These are phyloP conservation scores for Iris macrosiphon DNA, from an alignment of 106 monocot genomes.

Conservation along the genomic window DNA sequence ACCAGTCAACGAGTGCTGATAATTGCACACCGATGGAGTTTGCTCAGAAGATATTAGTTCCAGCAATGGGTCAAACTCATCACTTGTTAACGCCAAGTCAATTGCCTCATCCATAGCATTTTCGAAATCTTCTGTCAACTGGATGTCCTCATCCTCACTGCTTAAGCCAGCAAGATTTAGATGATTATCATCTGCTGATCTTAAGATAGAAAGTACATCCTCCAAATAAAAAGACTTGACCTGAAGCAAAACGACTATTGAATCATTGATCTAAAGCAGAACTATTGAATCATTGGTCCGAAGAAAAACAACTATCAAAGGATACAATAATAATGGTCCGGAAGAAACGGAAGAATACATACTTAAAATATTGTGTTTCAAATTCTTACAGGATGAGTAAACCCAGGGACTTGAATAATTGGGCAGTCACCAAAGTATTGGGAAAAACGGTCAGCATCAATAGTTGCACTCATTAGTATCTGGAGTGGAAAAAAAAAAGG, in stretches of 20 bases:
- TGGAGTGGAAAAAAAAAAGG: constrained; percentile 16
- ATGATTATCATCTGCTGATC: constrained; percentile 46
- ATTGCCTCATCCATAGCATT: constrained; percentile 72
- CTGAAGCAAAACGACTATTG: constrained; percentile 26
- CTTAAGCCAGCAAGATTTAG: constrained; percentile 21
- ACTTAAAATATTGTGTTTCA: background rate
- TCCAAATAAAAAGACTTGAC: constrained; percentile 91
- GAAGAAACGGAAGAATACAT: background rate
- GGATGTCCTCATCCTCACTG: constrained; percentile 21
- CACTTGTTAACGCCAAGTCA: constrained; percentile 61
- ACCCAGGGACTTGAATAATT: constrained; percentile 82
- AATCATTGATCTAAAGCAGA: constrained; percentile 5
- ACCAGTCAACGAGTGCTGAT: constrained; percentile 82
- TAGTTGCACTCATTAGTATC: constrained; percentile 99
- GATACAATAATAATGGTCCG: no score
- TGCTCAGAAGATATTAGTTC: constrained; percentile 57
- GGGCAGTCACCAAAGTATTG: constrained; percentile 85
- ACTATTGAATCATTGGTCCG: no score
- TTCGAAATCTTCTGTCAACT: constrained; percentile 61
- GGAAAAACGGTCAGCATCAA: constrained; percentile 90
- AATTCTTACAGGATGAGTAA: constrained; percentile 80
- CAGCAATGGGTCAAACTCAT: constrained; percentile 77
- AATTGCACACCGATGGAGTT: constrained; percentile 39
- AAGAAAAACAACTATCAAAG: background rate
- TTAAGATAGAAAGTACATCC: constrained; percentile 81